phyloP scores from a whole-genome alignment of 257 asterid genomes.

The Fraxinus quadrangulata region DNA sequence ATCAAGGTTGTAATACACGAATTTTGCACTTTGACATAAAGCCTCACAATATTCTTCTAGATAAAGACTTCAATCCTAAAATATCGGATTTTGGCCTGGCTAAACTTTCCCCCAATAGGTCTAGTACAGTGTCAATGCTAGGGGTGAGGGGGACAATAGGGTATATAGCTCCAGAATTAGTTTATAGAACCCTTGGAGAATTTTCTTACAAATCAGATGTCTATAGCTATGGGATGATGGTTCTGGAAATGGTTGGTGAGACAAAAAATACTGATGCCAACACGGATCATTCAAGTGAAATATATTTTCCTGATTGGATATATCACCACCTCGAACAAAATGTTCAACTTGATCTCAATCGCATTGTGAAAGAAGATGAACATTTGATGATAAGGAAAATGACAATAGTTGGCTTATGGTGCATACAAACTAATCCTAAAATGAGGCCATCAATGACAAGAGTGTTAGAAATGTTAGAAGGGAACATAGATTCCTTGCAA shows the following conservation, averaged over 20 bases:
- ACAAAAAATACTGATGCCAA: constrained; percentile 21
- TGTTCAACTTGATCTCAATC: constrained; percentile 5
- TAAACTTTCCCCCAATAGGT: constrained; percentile 20
- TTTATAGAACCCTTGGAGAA: constrained; percentile 24
- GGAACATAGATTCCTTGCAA: constrained; percentile 14
- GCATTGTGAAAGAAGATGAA: constrained; percentile 12
- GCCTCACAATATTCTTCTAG: constrained; percentile 40
- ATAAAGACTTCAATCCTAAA: constrained; percentile 34
- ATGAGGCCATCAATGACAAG: constrained; percentile 33
- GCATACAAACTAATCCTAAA: constrained; percentile 32
- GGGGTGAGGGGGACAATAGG: constrained; percentile 36
- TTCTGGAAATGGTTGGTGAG: constrained; percentile 36
- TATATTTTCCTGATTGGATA: constrained; percentile 34
- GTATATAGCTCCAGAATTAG: constrained; percentile 38
- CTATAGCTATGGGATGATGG: constrained; percentile 43
- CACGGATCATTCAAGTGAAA: constrained; percentile 11
- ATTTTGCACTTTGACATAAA: constrained; percentile 43
- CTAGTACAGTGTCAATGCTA: constrained; percentile 27
- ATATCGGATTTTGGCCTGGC: constrained; percentile 43
- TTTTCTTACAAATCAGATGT: constrained; percentile 40
- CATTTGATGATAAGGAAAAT: constrained; percentile 25
- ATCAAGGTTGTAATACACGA: constrained; percentile 32
- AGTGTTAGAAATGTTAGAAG: constrained; percentile 40
- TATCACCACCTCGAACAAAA: constrained; percentile 18
- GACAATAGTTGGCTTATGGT: constrained; percentile 38